These are phyloP conservation scores for Blastocystis sp. DNA, from an alignment of 352 stramenopile species.

Conservation along the genomic window DNA sequence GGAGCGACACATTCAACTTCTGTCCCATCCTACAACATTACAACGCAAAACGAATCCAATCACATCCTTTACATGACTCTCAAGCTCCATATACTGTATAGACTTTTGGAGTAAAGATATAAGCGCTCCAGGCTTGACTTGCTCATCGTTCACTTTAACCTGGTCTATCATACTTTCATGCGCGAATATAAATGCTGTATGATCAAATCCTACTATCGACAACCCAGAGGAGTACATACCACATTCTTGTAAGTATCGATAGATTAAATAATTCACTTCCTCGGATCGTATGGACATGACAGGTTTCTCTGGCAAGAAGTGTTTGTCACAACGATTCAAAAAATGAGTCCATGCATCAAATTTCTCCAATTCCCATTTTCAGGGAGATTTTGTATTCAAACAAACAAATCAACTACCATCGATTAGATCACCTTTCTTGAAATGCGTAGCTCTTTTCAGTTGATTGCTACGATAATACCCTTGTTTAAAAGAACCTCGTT, in stretches of 20 bases:
- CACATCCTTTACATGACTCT: slow-evolving; percentile 31
- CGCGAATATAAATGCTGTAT: slow-evolving; percentile 43
- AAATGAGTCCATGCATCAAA: background rate
- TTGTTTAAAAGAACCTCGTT: too few relatives aligned
- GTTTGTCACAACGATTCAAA: background rate
- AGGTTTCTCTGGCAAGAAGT: background rate
- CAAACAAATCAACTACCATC: too few relatives aligned
- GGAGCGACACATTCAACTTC: slow-evolving; percentile 40
- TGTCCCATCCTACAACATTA: background rate
- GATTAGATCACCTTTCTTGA: too few relatives aligned
- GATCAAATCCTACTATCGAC: slow-evolving; percentile 3
- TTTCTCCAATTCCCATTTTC: too few relatives aligned
- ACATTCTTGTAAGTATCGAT: slow-evolving; percentile 45
- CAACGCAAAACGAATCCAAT: background rate
- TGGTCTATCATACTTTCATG: slow-evolving; percentile 52
- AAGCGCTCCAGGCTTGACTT: slow-evolving; percentile 2
- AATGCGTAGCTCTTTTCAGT: too few relatives aligned
- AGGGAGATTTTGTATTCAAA: too few relatives aligned
- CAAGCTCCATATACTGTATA: slow-evolving; percentile 21
- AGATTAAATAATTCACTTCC: slow-evolving; percentile 59
- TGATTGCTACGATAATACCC: too few relatives aligned
- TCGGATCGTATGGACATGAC: slow-evolving; percentile 48
- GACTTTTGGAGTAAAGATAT: slow-evolving; percentile 35
- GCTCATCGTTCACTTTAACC: slow-evolving; percentile 7
- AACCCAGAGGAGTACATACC: background rate